A percentile compares a stretch with the other conserved stretches of the same genome.
Evolutionary conservation across 352 stramenopile species (phyloP).

Genomic region (Stephanocyclus meneghinianus): DNA sequence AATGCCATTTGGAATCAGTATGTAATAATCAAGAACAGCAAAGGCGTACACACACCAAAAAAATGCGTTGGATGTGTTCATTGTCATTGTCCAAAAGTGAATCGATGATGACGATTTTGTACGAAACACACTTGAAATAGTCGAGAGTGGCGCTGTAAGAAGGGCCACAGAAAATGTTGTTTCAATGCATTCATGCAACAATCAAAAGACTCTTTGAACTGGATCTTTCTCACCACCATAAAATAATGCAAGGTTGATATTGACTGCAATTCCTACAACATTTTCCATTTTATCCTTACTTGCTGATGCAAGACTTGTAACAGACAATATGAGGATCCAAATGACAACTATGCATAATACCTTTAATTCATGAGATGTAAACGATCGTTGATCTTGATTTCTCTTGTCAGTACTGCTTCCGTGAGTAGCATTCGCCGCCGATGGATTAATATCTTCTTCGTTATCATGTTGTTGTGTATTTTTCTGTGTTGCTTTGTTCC

Average conservation of each 20-base stretch:
- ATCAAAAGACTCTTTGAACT: too few relatives aligned
- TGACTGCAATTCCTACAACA: constrained; percentile 38
- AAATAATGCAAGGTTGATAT: constrained; percentile 49
- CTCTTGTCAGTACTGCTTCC: background rate
- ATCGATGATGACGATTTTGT: constrained; percentile 62
- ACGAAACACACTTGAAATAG: constrained; percentile 44
- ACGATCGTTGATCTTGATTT: constrained; percentile 13
- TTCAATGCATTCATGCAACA: background rate
- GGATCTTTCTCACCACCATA: constrained; percentile 13
- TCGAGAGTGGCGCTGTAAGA: constrained; percentile 41
- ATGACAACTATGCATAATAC: constrained; percentile 25
- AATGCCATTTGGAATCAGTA: constrained; percentile 64
- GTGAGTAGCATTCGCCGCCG: background rate
- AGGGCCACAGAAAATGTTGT: background rate
- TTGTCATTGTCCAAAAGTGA: constrained; percentile 73
- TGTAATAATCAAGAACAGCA: constrained; percentile 73
- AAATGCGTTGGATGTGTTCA: constrained; percentile 65
- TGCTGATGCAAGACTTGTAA: constrained; percentile 30
- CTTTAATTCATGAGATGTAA: constrained; percentile 44
- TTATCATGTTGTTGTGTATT: constrained; percentile 14
- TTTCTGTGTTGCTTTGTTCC: constrained; percentile 2
- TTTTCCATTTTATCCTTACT: constrained; percentile 34
- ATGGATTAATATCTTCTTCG: constrained; percentile 8
- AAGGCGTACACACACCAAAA: constrained; percentile 77
- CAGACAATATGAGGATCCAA: constrained; percentile 36